phyloP scores from a whole-genome alignment of 495 filamentous ascomycete species.

The Evernia prunastri region DNA sequence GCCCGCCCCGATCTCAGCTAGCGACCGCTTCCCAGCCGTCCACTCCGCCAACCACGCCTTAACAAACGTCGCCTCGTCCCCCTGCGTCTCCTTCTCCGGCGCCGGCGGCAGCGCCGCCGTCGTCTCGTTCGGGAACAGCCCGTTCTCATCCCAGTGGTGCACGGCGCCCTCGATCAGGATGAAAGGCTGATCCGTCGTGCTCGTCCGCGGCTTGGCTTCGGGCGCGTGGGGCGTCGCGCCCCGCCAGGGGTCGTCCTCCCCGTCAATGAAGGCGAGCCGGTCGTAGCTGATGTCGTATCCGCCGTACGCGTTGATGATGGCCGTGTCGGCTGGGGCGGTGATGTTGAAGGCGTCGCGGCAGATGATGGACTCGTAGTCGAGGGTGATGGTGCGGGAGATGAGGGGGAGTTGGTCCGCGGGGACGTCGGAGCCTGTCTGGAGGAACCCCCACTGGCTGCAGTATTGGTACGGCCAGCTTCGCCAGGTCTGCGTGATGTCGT shows the following conservation, averaged over 20 bases:
- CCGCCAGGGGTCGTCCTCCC: constrained; percentile 64
- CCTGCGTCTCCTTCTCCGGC: constrained; percentile 49
- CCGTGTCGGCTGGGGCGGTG: constrained; percentile 45
- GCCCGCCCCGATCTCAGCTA: not conserved
- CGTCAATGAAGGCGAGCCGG: constrained; percentile 61
- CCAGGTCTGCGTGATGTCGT: constrained; percentile 45
- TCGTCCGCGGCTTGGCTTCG: constrained; percentile 39
- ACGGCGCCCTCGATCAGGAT: constrained; percentile 56
- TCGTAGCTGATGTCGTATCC: constrained; percentile 59
- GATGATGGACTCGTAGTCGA: constrained; percentile 46
- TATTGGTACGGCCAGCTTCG: constrained; percentile 57
- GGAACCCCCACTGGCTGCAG: constrained; percentile 59
- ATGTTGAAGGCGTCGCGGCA: constrained; percentile 61
- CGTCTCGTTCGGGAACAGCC: constrained; percentile 55
- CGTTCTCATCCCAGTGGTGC: constrained; percentile 72
- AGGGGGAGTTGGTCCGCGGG: constrained; percentile 53
- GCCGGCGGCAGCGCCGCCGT: constrained; percentile 45
- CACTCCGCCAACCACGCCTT: constrained; percentile 59
- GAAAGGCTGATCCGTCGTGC: constrained; percentile 54
- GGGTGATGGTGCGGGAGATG: constrained; percentile 55
- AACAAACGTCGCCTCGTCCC: constrained; percentile 52
- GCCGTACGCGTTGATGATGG: constrained; percentile 61
- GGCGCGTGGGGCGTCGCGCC: constrained; percentile 56
- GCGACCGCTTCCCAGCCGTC: constrained; percentile 19
- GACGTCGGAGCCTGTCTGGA: constrained; percentile 58